phyloP scores from a whole-genome alignment of 768 basidiomycete species.

The Suillus alpinus region DNA sequence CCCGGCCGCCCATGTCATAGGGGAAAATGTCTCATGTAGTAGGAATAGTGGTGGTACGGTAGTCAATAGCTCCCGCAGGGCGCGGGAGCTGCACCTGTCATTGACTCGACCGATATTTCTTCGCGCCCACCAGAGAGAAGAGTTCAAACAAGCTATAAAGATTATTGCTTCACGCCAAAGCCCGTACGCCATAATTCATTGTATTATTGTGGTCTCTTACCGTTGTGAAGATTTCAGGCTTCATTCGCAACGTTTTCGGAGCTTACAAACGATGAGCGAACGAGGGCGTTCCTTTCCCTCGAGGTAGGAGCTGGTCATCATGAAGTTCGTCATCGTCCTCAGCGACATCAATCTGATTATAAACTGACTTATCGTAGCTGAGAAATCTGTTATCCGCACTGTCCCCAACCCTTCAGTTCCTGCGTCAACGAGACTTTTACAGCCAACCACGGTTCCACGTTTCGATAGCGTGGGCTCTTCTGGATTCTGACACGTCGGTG shows the following conservation, averaged over 20 bases:
- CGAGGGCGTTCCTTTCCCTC: slow-evolving; percentile 75
- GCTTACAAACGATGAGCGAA: slow-evolving; percentile 76
- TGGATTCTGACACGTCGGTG: slow-evolving; percentile 32
- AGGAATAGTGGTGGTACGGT: slow-evolving; percentile 3
- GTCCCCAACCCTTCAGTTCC: slow-evolving; percentile 50
- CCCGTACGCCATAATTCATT: slow-evolving; percentile 37
- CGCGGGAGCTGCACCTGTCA: slow-evolving; percentile 73
- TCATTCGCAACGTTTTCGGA: slow-evolving; percentile 74
- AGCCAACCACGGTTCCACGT: slow-evolving; percentile 79
- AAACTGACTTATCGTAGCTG: slow-evolving; percentile 45
- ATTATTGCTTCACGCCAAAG: slow-evolving; percentile 42
- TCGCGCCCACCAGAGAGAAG: slow-evolving; percentile 75
- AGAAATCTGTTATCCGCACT: slow-evolving; percentile 51
- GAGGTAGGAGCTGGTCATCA: slow-evolving; percentile 83
- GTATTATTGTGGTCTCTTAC: slow-evolving; percentile 6
- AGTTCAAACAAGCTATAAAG: slow-evolving; percentile 62
- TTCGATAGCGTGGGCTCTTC: slow-evolving; percentile 85
- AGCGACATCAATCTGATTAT: not conserved
- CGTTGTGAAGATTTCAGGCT: slow-evolving; percentile 53
- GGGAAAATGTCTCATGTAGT: slow-evolving; percentile 15
- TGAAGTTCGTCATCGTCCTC: slow-evolving; percentile 48
- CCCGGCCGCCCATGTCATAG: slow-evolving; percentile 48
- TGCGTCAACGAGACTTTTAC: slow-evolving; percentile 83
- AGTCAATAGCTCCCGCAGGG: slow-evolving; percentile 13
- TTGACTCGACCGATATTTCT: slow-evolving; percentile 81